Evolutionary conservation across 371 early-diverging fungal species (phyloP), one percentile per base, ranked within the genome.

Genomic region (Mucor indicus): DNA sequence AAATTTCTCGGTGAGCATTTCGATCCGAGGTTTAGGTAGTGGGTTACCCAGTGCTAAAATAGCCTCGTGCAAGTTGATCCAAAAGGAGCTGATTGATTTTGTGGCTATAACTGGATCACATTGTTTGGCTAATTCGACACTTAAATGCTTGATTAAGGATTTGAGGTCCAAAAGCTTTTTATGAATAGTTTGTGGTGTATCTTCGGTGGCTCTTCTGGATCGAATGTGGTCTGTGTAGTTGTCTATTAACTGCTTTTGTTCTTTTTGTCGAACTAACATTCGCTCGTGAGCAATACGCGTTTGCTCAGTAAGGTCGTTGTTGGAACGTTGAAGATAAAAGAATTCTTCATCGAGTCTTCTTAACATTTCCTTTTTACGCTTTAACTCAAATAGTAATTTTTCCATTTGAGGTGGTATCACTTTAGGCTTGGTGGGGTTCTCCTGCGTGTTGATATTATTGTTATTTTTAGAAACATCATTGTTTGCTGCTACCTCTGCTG

Each of bases 1-100:
- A 12, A 80, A 76, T 23, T 80, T 80, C 42, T 83, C 83, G 30
- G 77, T 83, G 39, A 75, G 64, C 67, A 83, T 75, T 22, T 69
- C 61, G 27, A 83, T 65, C 6, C 79, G 79, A 7, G 69, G 56
- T 9, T 64, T 51, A 21, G 75, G 75, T 21, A 75, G 56, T 10
- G 72, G 65, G 12, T 59, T 43, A 3, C 57, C 62, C 23, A 62
- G 19, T 17, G 45, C 40, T n/a, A 50, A 38, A 24, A 76, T 67
- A 2, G 69, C 53, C 2, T 62, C 55, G 10, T 62, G 44, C 48
- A 67, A 61, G 52, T 66, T 61, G 11, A 69, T 53, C 77, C 77
- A 76, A 30, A 55, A 72, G 23, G 50, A 51, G 48, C 54, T 50
- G 16, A 76, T 44, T 9, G 68, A 64, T 11, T 51, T 50, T 27